A percentile compares a stretch with the other conserved stretches of the same genome.
Conservation (phyloP, 495 filamentous ascomycete species). For the Penicillium verhagenii region DNA sequence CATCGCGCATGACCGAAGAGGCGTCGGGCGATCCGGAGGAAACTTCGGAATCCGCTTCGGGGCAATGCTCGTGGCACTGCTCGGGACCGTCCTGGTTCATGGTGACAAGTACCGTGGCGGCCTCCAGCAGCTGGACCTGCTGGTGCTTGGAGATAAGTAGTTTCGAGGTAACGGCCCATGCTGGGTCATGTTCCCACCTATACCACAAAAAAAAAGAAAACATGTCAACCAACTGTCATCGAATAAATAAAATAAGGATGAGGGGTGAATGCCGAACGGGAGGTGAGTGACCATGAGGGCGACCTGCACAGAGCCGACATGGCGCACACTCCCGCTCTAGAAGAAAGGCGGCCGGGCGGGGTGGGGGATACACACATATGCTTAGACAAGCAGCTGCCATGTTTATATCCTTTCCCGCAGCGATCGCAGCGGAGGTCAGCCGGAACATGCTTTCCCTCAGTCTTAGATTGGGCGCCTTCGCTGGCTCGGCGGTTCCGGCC, state of each 20-base stretch:
- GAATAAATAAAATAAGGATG: slow-evolving; percentile 18
- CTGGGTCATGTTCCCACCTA: slow-evolving; percentile 99
- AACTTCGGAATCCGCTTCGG: slow-evolving; percentile 70
- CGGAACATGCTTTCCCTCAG: slow-evolving; percentile 70
- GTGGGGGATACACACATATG: slow-evolving; percentile 89
- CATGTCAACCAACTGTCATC: slow-evolving; percentile 36
- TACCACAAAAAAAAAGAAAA: slow-evolving; percentile 46
- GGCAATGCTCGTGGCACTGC: slow-evolving; percentile 55
- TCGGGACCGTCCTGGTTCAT: slow-evolving; percentile 74
- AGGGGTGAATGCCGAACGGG: slow-evolving; percentile 11
- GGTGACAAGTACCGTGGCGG: slow-evolving; percentile 86
- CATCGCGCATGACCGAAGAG: slow-evolving; percentile 72
- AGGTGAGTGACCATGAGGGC: slow-evolving; percentile 43
- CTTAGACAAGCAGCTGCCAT: slow-evolving; percentile 99
- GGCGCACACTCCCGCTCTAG: slow-evolving; percentile 41
- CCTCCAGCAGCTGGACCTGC: slow-evolving; percentile 96
- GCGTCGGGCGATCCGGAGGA: slow-evolving; percentile 81
- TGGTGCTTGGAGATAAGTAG: slow-evolving; percentile 99
- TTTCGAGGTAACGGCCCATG: slow-evolving; percentile 97
- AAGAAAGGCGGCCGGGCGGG: slow-evolving; percentile 41
- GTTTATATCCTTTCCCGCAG: slow-evolving; percentile 99
- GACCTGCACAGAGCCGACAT: slow-evolving; percentile 49
- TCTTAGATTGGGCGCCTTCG: slow-evolving; percentile 80
- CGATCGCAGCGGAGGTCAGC: slow-evolving; percentile 93
- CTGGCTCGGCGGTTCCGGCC: slow-evolving; percentile 76